These are phyloP conservation scores for Phascolomyces articulosus DNA, from an alignment of 371 early-diverging fungal genomes.

Conservation along the genomic window DNA sequence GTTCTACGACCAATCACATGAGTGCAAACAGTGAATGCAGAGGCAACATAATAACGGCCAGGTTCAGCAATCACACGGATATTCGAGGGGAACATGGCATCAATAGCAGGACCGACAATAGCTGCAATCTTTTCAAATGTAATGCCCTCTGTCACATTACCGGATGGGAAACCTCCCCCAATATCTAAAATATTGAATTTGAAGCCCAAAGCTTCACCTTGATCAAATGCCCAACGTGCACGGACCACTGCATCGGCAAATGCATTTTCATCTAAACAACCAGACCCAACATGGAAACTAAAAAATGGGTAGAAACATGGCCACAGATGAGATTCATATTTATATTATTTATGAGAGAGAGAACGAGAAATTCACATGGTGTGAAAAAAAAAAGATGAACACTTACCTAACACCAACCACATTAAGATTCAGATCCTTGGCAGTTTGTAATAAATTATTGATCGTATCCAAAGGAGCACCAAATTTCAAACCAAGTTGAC, in stretches of 20 bases:
- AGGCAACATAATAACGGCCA: conserved; percentile 95
- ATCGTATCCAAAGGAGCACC: conserved; percentile 85
- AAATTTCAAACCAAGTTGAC: conserved; percentile 95
- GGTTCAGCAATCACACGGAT: conserved; percentile 97
- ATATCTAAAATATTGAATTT: conserved; percentile 86
- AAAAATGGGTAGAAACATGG: not conserved
- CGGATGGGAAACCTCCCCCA: conserved; percentile 98
- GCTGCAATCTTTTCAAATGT: conserved; percentile 87
- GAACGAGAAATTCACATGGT: not conserved
- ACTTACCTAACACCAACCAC: conserved; percentile 83
- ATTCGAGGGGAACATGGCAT: conserved; percentile 67
- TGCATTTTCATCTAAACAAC: conserved; percentile 88
- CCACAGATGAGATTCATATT: not conserved
- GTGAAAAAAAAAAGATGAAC: not conserved
- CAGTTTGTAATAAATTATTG: conserved; percentile 68
- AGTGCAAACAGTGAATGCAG: conserved; percentile 95
- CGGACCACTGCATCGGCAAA: conserved; percentile 89
- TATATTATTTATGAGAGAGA: not conserved
- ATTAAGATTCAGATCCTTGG: conserved; percentile 79
- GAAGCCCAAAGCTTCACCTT: conserved; percentile 78
- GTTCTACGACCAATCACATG: conserved; percentile 90
- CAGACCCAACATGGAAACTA: conserved; percentile 94
- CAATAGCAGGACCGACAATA: conserved; percentile 79
- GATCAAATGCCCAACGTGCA: conserved; percentile 88
- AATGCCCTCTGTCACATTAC: conserved; percentile 71